Percentiles rank a stretch among this genome's conserved stretches.
phyloP scores from a whole-genome alignment of 2,329 filamentous ascomycete genomes.

The Penicillium verrucosum region DNA sequence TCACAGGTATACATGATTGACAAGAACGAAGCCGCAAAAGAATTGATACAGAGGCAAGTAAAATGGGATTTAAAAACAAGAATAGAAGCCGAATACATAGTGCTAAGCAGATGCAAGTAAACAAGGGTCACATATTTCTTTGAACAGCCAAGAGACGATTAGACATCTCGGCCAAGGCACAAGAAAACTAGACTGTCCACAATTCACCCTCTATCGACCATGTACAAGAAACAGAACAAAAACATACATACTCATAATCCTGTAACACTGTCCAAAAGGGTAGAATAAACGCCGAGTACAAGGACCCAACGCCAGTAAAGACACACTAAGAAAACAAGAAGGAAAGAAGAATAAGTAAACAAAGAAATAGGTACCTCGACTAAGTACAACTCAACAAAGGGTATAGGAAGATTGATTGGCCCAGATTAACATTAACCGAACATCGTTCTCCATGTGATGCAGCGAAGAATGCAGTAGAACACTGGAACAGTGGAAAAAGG shows the following conservation, averaged over 20 bases:
- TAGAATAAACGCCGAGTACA: constrained; percentile 16
- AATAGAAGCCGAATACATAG: not conserved
- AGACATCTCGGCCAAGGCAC: constrained; percentile 3
- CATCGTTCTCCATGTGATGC: constrained; percentile 12
- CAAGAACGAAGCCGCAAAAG: not conserved
- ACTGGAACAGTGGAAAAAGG: constrained; percentile 8
- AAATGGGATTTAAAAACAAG: not conserved
- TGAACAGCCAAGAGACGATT: constrained; percentile 3
- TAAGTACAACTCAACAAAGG: constrained; percentile 33
- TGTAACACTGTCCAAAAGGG: constrained; percentile 16
- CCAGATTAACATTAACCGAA: constrained; percentile 33
- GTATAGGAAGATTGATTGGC: constrained; percentile 34
- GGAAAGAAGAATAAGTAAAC: not conserved
- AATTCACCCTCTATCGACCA: constrained; percentile 20
- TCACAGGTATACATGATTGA: not conserved
- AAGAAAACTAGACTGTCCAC: constrained; percentile 9
- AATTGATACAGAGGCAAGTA: constrained; percentile 13
- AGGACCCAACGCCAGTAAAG: constrained; percentile 16
- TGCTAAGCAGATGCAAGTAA: constrained; percentile 1
- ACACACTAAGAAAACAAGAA: constrained; percentile 10
- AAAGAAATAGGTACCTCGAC: constrained; percentile 19
- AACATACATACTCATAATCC: constrained; percentile 23
- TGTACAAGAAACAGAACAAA: constrained; percentile 14
- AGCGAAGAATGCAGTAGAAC: constrained; percentile 18
- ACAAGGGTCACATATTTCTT: not conserved